A percentile compares a stretch with the other conserved stretches of the same genome.
Evolutionary conservation across 2,329 filamentous ascomycete genomes (phyloP).

Genomic region (Colletotrichum godetiae): DNA sequence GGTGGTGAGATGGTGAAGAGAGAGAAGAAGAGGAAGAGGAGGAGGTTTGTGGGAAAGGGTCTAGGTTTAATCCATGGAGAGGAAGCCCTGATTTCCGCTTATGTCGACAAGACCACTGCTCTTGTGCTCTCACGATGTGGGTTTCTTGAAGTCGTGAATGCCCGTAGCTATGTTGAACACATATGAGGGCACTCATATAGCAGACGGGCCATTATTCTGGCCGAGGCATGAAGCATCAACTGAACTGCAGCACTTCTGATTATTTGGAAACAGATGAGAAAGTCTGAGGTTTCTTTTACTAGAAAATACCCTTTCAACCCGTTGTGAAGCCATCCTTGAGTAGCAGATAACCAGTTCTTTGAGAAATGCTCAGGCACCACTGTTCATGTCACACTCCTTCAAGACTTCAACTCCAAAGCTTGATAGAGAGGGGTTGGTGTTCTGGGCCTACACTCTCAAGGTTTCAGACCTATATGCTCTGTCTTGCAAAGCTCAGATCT

Average conservation of each 20-base stretch:
- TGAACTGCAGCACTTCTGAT: neutral
- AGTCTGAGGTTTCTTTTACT: neutral
- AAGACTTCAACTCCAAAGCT: neutral
- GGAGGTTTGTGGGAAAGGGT: neutral
- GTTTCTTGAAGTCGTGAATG: neutral
- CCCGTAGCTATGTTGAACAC: too few species aligned
- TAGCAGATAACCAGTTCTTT: neutral
- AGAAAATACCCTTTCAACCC: neutral
- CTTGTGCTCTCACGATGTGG: neutral
- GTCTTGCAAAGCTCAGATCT: neutral
- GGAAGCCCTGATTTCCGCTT: neutral
- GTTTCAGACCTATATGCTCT: too few species aligned
- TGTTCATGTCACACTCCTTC: neutral
- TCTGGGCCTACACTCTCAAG: too few species aligned
- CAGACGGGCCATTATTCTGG: neutral
- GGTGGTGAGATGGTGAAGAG: neutral
- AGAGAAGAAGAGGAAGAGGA: neutral
- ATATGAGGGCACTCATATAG: neutral
- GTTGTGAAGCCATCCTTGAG: neutral
- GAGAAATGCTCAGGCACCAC: neutral
- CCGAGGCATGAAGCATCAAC: neutral
- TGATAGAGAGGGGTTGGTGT: too few species aligned
- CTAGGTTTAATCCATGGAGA: neutral
- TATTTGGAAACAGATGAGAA: neutral
- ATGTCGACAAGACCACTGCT: neutral